Evolutionary conservation across 2,329 filamentous ascomycete genomes (phyloP), one percentile per base, ranked within the genome.

Genomic region (Coniochaeta sp.): DNA sequence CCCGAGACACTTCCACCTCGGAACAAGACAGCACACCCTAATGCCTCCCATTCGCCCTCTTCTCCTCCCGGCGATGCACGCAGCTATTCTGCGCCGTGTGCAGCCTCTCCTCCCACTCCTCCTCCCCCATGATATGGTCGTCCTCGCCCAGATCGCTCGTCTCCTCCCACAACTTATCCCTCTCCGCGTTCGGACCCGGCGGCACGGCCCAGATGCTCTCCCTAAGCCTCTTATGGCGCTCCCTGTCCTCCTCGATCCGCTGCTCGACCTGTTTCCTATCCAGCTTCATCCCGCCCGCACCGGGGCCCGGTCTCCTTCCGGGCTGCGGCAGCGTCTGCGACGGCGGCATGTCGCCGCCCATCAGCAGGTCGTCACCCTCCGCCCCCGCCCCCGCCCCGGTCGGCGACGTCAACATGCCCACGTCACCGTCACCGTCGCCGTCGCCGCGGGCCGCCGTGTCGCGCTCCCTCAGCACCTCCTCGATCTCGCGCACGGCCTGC

Each of bases 201-300:
- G 85, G 85, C 2, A 96, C 87, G 0, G 92, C 91, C 95, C 96
- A 99, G 63, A 96, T 96, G 67, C 88, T 92, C 76, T 99, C 95
- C 24, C 95, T 80, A 68, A 93, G 79, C 50, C 93, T 80, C 79
- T 99, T 99, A 74, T 99, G 96, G 50, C 95, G 81, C 73, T 99
- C 95, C 3, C 95, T 81, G 73, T 99, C 95, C 75, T 99, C 96
- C 68, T 99, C 96, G 64, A 99, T 96, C 44, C 95, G 82, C 77
- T 98, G 93, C 75, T 98, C 93, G 58, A 97, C 90, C 75, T 96
- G 90, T 60, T 89, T 84, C 75, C 93, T 95, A 69, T 97, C 91
- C 58, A 95, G 73, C 17, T 76, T 73, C 30, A 75, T 73, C 5
- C 71, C 64, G 36, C 63, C 64, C 28, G 68, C 61, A 64, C 70